Percentiles rank a stretch among this genome's conserved stretches.
Conservation (phyloP, 108 stramenopile genomes). For the Nitzschia sp. region DNA sequence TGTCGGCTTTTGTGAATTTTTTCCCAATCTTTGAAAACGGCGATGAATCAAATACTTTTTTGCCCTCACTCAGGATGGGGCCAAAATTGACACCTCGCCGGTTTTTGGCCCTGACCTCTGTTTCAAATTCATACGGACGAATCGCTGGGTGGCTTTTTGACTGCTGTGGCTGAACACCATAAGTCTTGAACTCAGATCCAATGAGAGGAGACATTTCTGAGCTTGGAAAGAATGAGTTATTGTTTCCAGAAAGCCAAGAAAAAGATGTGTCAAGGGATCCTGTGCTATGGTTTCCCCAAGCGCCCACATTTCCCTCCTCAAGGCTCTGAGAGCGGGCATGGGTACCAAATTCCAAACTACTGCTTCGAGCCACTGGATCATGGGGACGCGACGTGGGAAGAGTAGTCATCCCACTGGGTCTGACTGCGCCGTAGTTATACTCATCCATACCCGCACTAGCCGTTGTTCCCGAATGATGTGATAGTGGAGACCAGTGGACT, state of each 20-base stretch:
- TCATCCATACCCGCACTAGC: background rate
- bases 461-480: background rate
- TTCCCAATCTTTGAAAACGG: conserved; percentile 36
- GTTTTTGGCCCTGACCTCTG: background rate
- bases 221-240: background rate
- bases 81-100: background rate
- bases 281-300: conserved; percentile 5
- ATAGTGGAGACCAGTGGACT: background rate
- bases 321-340: background rate
- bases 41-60: background rate
- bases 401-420: background rate
- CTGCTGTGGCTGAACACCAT: background rate
- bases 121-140: background rate
- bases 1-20: conserved; percentile 8
- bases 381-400: background rate
- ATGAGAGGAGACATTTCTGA: conserved; percentile 10
- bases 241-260: conserved; percentile 1
- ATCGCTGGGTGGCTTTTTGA: background rate
- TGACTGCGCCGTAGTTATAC: too few species aligned
- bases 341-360: background rate
- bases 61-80: background rate
- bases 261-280: conserved; percentile 1
- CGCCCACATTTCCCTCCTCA: background rate
- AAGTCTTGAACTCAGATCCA: background rate
- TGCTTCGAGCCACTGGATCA: background rate